Base-by-base conservation (phyloP, 768 basidiomycete species). In the Auriscalpium microsporum region DNA sequence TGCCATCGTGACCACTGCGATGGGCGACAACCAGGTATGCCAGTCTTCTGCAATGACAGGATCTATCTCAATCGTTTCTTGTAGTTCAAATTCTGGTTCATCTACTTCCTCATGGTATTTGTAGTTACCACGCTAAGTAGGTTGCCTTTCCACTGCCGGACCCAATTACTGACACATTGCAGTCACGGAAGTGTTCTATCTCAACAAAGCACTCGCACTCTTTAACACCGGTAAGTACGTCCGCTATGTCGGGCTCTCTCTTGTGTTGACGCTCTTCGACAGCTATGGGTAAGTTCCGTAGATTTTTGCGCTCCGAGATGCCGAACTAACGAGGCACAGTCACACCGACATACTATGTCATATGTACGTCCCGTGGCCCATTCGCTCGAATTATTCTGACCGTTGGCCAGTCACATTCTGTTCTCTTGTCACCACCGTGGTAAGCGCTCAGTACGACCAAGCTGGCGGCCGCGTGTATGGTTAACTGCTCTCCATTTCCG, bases 171-270 rank as follows among this genome's bases (percentile, higher is more conserved):
- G 33, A 19, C 49, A 16, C 48, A 44, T 13, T 46, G 16, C 54
- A 89, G 86, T 93, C 55, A 84, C 85, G 56, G 95, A 97, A 69
- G 90, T 97, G 64, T 94, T 90, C 71, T 98, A 92, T 72, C 78
- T 97, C 57, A 97, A 96, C 71, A 85, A 94, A 57, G 96, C 96
- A 16, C 83, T 99, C 57, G 96, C 94, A 55, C 73, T 97, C 37
- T 98, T 94, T 77, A 95, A 96, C 71, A 90, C 89, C 53, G 87
- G 86, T 86, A 58, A 59, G 82, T 62, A 61, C 38, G 11, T 16
- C 38, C 48, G 48, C 16, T 37, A 36, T 40, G 21, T 46, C 21
- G 42, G 45, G 48, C 38, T 28, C 14, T 19, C 9, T n/a, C n/a
- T 50, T 52, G 23, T 53, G 34, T 53, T 56, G 40, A 57, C 58